These are phyloP conservation scores for Pythium rishiriense DNA, from an alignment of 352 stramenopile species.

Conservation along the genomic window DNA sequence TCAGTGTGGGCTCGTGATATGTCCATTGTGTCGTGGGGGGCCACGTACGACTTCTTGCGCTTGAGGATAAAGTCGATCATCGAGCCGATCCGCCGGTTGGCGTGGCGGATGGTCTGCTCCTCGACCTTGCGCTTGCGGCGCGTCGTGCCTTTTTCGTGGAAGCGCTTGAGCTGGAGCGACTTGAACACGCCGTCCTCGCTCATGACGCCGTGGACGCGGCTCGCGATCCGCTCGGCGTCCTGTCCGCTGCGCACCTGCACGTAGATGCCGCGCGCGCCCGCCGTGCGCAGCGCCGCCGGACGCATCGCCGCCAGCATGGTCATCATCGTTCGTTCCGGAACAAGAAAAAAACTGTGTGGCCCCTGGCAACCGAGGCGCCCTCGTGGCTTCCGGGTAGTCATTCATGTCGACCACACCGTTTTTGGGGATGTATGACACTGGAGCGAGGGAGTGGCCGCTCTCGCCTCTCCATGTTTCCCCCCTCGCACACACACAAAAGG, in stretches of 20 bases:
- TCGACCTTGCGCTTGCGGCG: constrained; percentile 78
- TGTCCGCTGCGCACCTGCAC: constrained; percentile 48
- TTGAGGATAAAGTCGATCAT: constrained; percentile 87
- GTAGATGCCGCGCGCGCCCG: constrained; percentile 48
- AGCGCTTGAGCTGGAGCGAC: constrained; percentile 64
- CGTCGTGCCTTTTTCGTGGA: constrained; percentile 86
- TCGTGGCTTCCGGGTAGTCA: constrained; percentile 21
- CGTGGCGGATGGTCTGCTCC: constrained; percentile 78
- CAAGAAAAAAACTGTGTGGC: constrained; percentile 6
- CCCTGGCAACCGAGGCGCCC: too few relatives aligned
- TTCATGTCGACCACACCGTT: not conserved
- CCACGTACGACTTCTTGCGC: constrained; percentile 76
- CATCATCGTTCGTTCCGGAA: not conserved
- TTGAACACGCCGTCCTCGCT: constrained; percentile 79
- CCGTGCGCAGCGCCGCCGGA: constrained; percentile 9
- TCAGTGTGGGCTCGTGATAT: too few relatives aligned
- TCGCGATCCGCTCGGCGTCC: constrained; percentile 51
- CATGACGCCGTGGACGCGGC: constrained; percentile 68
- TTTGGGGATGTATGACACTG: too few relatives aligned
- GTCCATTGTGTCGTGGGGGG: too few relatives aligned
- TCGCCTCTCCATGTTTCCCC: too few relatives aligned
- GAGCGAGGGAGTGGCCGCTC: too few relatives aligned
- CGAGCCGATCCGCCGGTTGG: constrained; percentile 76
- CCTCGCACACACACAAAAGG: too few relatives aligned
- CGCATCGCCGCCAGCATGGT: constrained; percentile 27